Evolutionary conservation across 2,329 filamentous ascomycete genomes (phyloP), one percentile per base, ranked within the genome.

Genomic region (Microascus cirrosus): DNA sequence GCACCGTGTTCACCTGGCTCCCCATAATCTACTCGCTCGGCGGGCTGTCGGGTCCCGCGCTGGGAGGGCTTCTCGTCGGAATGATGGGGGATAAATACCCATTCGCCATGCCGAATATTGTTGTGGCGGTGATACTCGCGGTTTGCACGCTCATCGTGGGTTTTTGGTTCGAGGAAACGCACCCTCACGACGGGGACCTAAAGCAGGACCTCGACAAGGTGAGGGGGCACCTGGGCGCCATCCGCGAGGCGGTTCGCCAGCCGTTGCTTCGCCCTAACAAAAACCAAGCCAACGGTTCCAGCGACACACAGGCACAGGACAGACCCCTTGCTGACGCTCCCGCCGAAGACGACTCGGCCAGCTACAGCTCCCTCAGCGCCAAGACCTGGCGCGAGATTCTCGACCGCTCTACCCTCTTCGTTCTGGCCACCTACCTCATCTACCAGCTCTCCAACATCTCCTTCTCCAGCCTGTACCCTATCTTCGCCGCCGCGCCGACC

Each of bases 21-120:
- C 94, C 94, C 0, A 87, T 97, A 45, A 86, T 97, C n/a, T 99
- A 99, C 71, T 93, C 93, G 3, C 77, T 99, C 36, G 94, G 94
- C 20, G 90, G 89, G 51, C 96, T 99, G 61, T 94, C 92, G 0
- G 94, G 94, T 0, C 94, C 94, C 0, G 84, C 95, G 1, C 73
- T 97, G n/a, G 94, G 94, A 15, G 94, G 94, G 0, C 69, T 96
- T 48, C 73, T 97, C 58, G 88, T 95, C 0, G 82, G 85, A 52
- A 78, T 77, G 53, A 68, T 82, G 32, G 69, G 78, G 32, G 68
- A 70, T 1, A 81, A 82, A 54, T 93, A 90, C 68, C 94, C 94
- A 0, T 99, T 95, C 65, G 76, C 96, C 3, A 79, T 83, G 0
- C 93, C 94, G 0, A 99, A 97, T 64, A 67, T 97, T 0, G 75